Evolutionary conservation across 176 grass and related monocot species (phyloP).

Genomic region (Triticum aestivum): DNA sequence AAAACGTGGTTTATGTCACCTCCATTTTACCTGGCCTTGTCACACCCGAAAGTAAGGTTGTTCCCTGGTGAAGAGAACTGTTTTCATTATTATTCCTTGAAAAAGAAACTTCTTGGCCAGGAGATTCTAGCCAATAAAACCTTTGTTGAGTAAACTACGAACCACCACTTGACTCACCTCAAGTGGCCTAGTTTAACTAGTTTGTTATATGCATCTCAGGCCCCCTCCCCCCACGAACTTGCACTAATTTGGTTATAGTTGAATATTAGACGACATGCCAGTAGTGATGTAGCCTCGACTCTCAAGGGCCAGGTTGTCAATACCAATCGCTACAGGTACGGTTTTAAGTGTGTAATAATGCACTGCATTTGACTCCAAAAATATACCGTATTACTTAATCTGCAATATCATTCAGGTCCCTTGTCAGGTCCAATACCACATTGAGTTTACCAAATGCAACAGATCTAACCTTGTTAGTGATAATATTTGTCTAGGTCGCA

Average conservation of each 20-base stretch:
- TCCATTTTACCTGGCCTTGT: not conserved
- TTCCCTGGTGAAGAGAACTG: not conserved
- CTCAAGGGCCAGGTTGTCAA: not conserved
- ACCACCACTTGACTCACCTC: slow-evolving; percentile 6
- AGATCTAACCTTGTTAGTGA: too few relatives aligned
- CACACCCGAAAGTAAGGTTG: not conserved
- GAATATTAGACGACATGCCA: not conserved
- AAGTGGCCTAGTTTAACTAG: not conserved
- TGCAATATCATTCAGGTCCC: not conserved
- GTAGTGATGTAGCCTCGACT: not conserved
- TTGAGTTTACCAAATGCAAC: not conserved
- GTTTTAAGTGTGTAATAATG: not conserved
- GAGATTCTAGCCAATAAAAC: not conserved
- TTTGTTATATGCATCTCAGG: not conserved
- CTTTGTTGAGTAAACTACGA: not conserved
- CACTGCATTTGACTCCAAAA: not conserved
- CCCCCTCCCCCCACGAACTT: not conserved
- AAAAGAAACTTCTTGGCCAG: not conserved
- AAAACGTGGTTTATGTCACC: slow-evolving; percentile 9
- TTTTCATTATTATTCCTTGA: not conserved
- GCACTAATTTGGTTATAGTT: not conserved
- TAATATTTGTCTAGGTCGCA: too few relatives aligned
- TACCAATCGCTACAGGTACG: not conserved
- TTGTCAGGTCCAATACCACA: not conserved
- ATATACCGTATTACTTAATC: not conserved